Evolutionary conservation across 2,329 filamentous ascomycete species (phyloP), one percentile per base, ranked within the genome.

Genomic region (Cryphonectria naterciae): DNA sequence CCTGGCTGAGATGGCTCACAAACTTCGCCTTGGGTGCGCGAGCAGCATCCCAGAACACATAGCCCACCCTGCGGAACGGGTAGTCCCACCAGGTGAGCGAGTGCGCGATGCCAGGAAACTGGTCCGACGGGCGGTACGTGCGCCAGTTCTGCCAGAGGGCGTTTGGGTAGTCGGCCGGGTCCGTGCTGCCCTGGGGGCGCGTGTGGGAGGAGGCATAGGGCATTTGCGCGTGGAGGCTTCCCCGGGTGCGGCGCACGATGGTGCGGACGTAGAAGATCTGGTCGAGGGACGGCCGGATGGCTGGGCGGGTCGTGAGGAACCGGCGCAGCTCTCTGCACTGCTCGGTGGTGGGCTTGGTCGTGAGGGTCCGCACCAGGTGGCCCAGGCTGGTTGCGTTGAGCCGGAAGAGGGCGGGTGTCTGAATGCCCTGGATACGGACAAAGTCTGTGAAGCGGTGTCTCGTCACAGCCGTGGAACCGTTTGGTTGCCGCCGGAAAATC

Each of bases 341-440:
- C 25, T 6, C 2, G 25, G 7, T 15, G 25, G 25, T 19, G 25
- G 28, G 54, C 5, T 15, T 1, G 13, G 25, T 10, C 54, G 15
- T 32, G 25, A 58, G 25, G 4, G 54, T 58, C 25, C 17, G 54
- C 25, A 32, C 13, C 28, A 58, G 54, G 54, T 32, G 25, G 54
- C 54, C 54, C 54, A 58, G 54, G 54, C 54, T 58, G 54, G 54
- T 58, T 2, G 25, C 54, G 54, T 58, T 58, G 25, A 58, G 54
- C 11, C 54, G 46, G 17, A 22, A 19, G 6, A 49, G 6, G 6
- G 46, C 22, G 22, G 19, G 22, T 0, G 2, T 15, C 4, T 17
- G 15, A 17, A 43, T 17, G 13, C 5, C 4, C 41, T 6, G 6
- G 46, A n/a, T 7, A 1, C n/a, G 7, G 25, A 58, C 13, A 19